Percentiles rank a stretch among this genome's conserved stretches.
Evolutionary conservation across 306 rosid species (phyloP).

Genomic region (Fagus sylvatica): DNA sequence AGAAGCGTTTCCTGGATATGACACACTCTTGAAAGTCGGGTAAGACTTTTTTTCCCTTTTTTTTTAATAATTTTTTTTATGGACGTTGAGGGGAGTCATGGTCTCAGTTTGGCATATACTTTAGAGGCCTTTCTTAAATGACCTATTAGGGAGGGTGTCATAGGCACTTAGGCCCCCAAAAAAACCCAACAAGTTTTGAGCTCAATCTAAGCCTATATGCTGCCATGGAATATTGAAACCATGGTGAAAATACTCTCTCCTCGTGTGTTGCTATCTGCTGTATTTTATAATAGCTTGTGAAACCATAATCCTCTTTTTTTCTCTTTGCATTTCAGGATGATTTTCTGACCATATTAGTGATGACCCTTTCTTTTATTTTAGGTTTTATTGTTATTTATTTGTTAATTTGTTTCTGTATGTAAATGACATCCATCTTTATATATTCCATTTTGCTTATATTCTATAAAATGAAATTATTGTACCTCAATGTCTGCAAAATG

Average conservation of each 20-base stretch:
- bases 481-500: not conserved
- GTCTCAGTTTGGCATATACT: not conserved
- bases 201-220: no score
- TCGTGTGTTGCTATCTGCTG: not conserved
- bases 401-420: not conserved
- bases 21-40: conserved; percentile 82
- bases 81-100: not conserved
- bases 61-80: not conserved
- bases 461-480: not conserved
- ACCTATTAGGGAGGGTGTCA: no score
- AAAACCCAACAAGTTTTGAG: no score
- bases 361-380: not conserved
- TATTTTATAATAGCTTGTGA: not conserved
- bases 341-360: not conserved
- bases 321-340: not conserved
- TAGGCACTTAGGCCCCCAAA: no score
- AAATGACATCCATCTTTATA: not conserved
- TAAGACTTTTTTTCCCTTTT: conserved; percentile 35
- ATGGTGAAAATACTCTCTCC: not conserved
- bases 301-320: not conserved
- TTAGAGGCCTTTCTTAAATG: not conserved
- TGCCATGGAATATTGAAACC: not conserved
- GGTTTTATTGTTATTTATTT: not conserved
- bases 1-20: conserved; percentile 84
- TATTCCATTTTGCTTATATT: not conserved